Evolutionary conservation across 2,329 filamentous ascomycete species (phyloP).

Genomic region (Monilinia laxa): DNA sequence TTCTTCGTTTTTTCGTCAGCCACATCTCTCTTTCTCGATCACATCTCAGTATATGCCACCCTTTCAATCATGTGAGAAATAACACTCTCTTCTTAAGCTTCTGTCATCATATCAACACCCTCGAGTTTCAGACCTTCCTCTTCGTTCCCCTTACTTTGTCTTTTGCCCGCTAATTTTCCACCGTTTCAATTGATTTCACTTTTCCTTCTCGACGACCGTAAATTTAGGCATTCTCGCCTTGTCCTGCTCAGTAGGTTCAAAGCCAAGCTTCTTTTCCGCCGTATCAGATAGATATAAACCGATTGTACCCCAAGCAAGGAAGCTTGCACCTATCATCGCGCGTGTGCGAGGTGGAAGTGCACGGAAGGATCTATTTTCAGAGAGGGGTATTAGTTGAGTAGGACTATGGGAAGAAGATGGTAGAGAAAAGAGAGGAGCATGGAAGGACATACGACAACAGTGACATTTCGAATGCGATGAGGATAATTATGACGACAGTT

Average conservation of each 20-base stretch:
- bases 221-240: slow-evolving; percentile 68
- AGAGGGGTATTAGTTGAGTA: neutral
- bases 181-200: neutral
- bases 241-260: slow-evolving; percentile 72
- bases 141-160: neutral
- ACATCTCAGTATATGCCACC: neutral
- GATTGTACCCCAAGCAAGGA: slow-evolving; percentile 73
- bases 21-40: neutral
- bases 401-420: neutral
- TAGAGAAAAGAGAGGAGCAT: neutral
- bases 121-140: neutral
- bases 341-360: slow-evolving; percentile 70
- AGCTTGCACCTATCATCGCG: slow-evolving; percentile 66
- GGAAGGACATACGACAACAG: slow-evolving; percentile 10
- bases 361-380: slow-evolving; percentile 52
- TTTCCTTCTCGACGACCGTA: slow-evolving; percentile 54
- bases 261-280: slow-evolving; percentile 70
- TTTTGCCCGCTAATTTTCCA: neutral
- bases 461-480: slow-evolving; percentile 3
- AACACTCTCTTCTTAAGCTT: neutral
- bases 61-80: neutral
- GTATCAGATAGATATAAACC: slow-evolving; percentile 73
- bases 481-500: neutral
- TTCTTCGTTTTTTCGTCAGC: neutral
- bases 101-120: neutral